Percentiles rank a stretch among this genome's conserved stretches.
phyloP scores from a whole-genome alignment of 2,329 filamentous ascomycete species.

The Sordariomycetes sp. region DNA sequence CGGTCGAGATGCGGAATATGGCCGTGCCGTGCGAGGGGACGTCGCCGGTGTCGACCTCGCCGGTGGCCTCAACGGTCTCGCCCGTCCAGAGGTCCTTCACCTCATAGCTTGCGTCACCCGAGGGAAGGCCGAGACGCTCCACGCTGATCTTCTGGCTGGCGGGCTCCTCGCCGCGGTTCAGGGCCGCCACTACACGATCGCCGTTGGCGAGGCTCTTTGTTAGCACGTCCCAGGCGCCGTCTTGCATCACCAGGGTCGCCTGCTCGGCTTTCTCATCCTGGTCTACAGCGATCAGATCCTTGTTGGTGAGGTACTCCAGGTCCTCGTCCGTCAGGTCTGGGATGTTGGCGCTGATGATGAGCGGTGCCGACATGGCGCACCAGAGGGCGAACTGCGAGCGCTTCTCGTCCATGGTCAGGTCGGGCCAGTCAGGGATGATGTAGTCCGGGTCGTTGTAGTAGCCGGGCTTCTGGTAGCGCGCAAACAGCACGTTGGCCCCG shows the following conservation, averaged over 20 bases:
- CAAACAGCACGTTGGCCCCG: conserved; percentile 26
- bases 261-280: conserved; percentile 30
- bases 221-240: conserved; percentile 30
- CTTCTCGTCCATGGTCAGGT: conserved; percentile 21
- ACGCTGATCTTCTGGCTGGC: conserved; percentile 19
- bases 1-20: conserved; percentile 27
- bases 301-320: conserved; percentile 24
- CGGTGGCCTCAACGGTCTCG: conserved; percentile 6
- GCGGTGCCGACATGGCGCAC: conserved; percentile 21
- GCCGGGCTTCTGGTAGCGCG: conserved; percentile 24
- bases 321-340: conserved; percentile 21
- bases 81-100: conserved; percentile 34
- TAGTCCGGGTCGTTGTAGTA: conserved; percentile 28
- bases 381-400: conserved; percentile 24
- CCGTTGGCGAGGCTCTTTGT: conserved; percentile 33
- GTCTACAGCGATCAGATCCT: conserved; percentile 27
- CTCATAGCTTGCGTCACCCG: conserved; percentile 11
- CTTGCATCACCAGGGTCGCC: conserved; percentile 33
- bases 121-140: conserved; percentile 22
- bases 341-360: conserved; percentile 27
- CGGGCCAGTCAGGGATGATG: conserved; percentile 22
- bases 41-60: conserved; percentile 13
- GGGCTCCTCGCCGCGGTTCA: conserved; percentile 27
- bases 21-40: conserved; percentile 26
- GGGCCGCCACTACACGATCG: conserved; percentile 32